A percentile compares a stretch with the other conserved stretches of the same genome.
These are phyloP conservation scores for Priceomyces medius DNA, from an alignment of 805 yeast species.

Conservation along the genomic window DNA sequence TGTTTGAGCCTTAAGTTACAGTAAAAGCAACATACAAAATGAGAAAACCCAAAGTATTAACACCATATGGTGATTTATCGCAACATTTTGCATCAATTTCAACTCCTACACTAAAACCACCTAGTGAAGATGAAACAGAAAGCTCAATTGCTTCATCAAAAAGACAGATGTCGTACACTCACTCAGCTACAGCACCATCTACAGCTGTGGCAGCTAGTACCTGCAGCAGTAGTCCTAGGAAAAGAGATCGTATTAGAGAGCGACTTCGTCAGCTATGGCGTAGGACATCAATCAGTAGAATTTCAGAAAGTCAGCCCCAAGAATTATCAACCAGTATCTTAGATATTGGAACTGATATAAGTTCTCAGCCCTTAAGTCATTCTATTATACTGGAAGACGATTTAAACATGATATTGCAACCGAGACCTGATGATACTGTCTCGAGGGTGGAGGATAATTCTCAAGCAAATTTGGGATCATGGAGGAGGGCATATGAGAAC, in stretches of 20 bases:
- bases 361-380: no score
- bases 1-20: no score
- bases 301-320: neutral
- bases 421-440: no score
- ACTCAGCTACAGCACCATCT: neutral
- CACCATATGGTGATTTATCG: neutral
- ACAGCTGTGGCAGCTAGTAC: neutral
- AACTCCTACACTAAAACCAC: neutral
- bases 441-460: no score
- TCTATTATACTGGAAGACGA: no score
- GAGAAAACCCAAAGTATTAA: conserved; percentile 1
- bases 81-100: conserved; percentile 1
- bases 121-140: neutral
- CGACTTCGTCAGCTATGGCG: neutral
- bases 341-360: neutral
- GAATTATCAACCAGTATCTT: neutral
- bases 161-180: neutral
- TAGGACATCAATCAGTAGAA: neutral
- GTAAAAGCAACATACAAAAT: neutral
- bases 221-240: neutral
- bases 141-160: neutral
- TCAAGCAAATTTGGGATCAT: no score
- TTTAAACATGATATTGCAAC: no score
- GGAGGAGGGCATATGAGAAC: no score
- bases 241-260: conserved; percentile 2